Evolutionary conservation across 2,329 filamentous ascomycete genomes (phyloP), one percentile per base, ranked within the genome.

Genomic region (Verticillium albo-atrum): DNA sequence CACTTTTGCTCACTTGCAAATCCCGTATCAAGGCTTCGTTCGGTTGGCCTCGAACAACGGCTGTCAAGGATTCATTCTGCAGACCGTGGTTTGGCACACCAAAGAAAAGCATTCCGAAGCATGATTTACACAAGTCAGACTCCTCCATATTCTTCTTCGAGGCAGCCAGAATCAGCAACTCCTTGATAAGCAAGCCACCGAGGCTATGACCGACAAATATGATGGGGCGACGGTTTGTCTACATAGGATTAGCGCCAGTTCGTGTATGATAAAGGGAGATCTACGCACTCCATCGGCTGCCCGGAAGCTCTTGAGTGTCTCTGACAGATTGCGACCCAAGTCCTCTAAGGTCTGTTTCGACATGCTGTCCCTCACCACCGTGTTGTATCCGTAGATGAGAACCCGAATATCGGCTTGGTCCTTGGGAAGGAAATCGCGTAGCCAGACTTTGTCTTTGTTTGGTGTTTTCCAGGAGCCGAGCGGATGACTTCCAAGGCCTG

Each of bases 361-460:
- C 3, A 55, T 30, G 25, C 63, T 71, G 15, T 58, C 58, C 3
- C 55, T 56, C 14, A 71, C 61, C 6, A 28, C 60, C 9, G 68
- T 69, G 59, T 73, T 62, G 54, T 72, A 72, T 12, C 71, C 70
- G 54, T 72, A 73, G 23, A 70, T 27, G 4, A 73, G 53, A 2
- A 72, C 58, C 23, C 69, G 65, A 30, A 61, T 59, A 1, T 64
- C 62, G 1, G 63, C 61, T 3, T 71, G 9, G 6, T 68, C 64
- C 2, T 52, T 6, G 1, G 68, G 65, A 4, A 73, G 63, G 27
- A 60, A 71, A 53, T 72, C 69, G 14, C 68, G 64, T 15, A 72
- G 57, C 71, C 68, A 72, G 54, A 72, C 59, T 6, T 70, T 57
- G 15, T 67, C 53, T 14, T 62, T 63, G 20, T 35, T 56, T 15